Evolutionary conservation across 2,329 filamentous ascomycete genomes (phyloP).

Genomic region (Cytospora paraplurivora): DNA sequence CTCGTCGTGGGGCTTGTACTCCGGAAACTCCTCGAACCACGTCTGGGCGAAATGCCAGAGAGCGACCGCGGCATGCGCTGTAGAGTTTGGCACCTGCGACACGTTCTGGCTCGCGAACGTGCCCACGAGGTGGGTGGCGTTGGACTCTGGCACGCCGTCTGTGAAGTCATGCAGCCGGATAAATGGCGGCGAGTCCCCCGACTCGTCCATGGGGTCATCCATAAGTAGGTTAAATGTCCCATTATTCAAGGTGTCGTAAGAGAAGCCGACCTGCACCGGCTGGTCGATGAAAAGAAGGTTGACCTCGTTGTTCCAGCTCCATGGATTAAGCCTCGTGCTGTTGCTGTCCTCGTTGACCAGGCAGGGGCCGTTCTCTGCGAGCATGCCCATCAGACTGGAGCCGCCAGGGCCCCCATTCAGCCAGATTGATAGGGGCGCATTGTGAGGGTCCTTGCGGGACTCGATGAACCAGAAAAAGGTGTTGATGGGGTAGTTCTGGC

Average conservation of each 20-base stretch:
- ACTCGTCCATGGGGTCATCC: slow-evolving; percentile 17
- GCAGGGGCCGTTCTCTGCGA: slow-evolving; percentile 56
- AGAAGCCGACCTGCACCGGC: slow-evolving; percentile 41
- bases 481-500: slow-evolving; percentile 54
- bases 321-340: slow-evolving; percentile 53
- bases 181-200: slow-evolving; percentile 33
- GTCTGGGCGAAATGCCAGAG: slow-evolving; percentile 59
- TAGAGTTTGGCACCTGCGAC: slow-evolving; percentile 48
- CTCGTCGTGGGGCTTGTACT: slow-evolving; percentile 48
- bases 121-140: slow-evolving; percentile 27
- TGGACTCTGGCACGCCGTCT: slow-evolving; percentile 24
- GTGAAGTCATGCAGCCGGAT: slow-evolving; percentile 21
- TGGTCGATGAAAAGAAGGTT: slow-evolving; percentile 70
- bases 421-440: slow-evolving; percentile 28
- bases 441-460: slow-evolving; percentile 41
- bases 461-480: slow-evolving; percentile 71
- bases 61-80: slow-evolving; percentile 51
- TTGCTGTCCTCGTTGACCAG: slow-evolving; percentile 54
- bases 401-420: slow-evolving; percentile 63
- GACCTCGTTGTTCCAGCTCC: slow-evolving; percentile 61
- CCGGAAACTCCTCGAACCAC: slow-evolving; percentile 58
- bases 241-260: slow-evolving; percentile 35
- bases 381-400: slow-evolving; percentile 55
- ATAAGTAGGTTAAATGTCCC: slow-evolving; percentile 32
- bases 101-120: slow-evolving; percentile 52